Percentiles rank a stretch among this genome's conserved stretches.
These are phyloP conservation scores for Chytriomyces hyalinus DNA, from an alignment of 192 early-diverging fungal genomes.

Conservation along the genomic window DNA sequence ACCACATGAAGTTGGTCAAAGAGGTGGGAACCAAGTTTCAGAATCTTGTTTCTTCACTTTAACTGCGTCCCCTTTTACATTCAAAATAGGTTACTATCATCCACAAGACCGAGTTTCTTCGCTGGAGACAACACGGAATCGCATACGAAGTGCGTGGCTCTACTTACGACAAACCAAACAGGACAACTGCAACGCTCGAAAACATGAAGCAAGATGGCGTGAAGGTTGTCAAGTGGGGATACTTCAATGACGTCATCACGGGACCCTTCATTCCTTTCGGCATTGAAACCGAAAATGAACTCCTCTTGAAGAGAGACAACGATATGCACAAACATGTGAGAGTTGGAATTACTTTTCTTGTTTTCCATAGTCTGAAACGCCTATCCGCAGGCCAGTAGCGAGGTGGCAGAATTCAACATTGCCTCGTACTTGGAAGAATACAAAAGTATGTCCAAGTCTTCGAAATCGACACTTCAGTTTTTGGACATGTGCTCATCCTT, in stretches of 20 bases:
- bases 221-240: conserved; percentile 58
- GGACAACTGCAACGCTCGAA: conserved; percentile 56
- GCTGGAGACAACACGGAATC: conserved; percentile 50
- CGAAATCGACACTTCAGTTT: background rate
- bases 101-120: conserved; percentile 49
- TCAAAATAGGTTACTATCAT: conserved; percentile 39
- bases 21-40: conserved; percentile 21
- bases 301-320: conserved; percentile 52
- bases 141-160: conserved; percentile 54
- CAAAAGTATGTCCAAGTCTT: conserved; percentile 1
- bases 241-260: conserved; percentile 58
- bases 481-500: background rate
- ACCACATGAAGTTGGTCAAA: conserved; percentile 61
- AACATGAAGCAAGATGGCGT: conserved; percentile 44
- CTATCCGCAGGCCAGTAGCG: conserved; percentile 13
- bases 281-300: conserved; percentile 52
- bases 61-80: no score
- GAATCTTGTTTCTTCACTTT: background rate
- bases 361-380: background rate
- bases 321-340: conserved; percentile 43
- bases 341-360: background rate
- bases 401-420: conserved; percentile 42
- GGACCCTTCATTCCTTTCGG: conserved; percentile 65
- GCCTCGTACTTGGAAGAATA: conserved; percentile 35
- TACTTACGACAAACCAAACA: conserved; percentile 42